A percentile compares a stretch with the other conserved stretches of the same genome.
Evolutionary conservation across 1,284 basidiomycete species (phyloP).

Genomic region (Marasmius oreades): DNA sequence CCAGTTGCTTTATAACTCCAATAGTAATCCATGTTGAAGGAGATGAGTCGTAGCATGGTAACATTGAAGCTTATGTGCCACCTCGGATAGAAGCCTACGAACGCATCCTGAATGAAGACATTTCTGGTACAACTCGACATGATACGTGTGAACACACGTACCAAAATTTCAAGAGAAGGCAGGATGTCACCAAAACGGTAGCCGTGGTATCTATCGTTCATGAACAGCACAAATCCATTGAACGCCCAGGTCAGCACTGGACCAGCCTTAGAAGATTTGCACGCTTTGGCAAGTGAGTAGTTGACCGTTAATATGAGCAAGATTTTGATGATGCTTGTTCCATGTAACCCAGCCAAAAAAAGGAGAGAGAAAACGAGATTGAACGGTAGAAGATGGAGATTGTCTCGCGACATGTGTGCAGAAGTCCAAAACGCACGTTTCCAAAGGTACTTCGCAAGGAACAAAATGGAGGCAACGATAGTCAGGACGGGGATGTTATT

Average conservation of each 20-base stretch:
- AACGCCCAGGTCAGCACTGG: constrained; percentile 70
- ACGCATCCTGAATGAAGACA: constrained; percentile 55
- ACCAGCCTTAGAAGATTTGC: constrained; percentile 38
- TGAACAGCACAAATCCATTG: constrained; percentile 74
- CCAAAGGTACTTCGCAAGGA: constrained; percentile 45
- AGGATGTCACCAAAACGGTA: constrained; percentile 66
- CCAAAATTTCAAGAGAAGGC: constrained; percentile 44
- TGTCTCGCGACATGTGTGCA: constrained; percentile 21
- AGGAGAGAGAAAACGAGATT: constrained; percentile 62
- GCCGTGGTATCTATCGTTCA: constrained; percentile 77
- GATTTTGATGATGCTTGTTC: constrained; percentile 82
- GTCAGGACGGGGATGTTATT: constrained; percentile 65
- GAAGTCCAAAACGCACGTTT: constrained; percentile 22
- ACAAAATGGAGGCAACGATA: constrained; percentile 45
- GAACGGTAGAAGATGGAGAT: constrained; percentile 47
- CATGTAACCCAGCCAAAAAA: constrained; percentile 82
- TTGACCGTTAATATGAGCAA: constrained; percentile 69
- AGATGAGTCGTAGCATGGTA: constrained; percentile 91
- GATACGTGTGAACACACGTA: constrained; percentile 17
- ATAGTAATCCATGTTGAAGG: constrained; percentile 89
- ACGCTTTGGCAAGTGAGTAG: constrained; percentile 59
- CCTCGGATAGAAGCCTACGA: constrained; percentile 71
- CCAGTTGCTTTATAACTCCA: constrained; percentile 61
- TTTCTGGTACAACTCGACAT: not conserved
- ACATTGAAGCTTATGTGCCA: constrained; percentile 98